phyloP scores from a whole-genome alignment of 495 filamentous ascomycete species.

The Penicillium pulvis region DNA sequence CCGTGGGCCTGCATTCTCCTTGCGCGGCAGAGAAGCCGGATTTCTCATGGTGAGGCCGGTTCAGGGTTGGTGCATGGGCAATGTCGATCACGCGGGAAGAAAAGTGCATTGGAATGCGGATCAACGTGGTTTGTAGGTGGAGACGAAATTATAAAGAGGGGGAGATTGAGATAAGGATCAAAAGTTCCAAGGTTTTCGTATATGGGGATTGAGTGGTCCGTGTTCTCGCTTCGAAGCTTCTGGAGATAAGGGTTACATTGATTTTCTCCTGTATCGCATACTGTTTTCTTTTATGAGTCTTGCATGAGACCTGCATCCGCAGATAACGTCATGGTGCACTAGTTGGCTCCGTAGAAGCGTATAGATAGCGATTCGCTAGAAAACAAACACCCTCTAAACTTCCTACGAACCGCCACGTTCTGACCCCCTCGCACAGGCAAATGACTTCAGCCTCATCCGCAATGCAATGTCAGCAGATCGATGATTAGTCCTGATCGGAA shows the following conservation, averaged over 20 bases:
- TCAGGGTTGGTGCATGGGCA: conserved; percentile 6
- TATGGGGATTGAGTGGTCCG: not conserved
- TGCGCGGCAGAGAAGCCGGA: not conserved
- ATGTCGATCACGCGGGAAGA: conserved; percentile 47
- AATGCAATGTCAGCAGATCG: not conserved
- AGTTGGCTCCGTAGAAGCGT: not conserved
- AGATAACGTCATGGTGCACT: conserved; percentile 1
- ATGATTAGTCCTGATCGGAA: not conserved
- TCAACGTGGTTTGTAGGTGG: conserved; percentile 26
- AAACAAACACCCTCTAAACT: not conserved
- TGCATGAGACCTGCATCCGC: not conserved
- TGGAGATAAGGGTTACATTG: not conserved
- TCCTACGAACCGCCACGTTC: conserved; percentile 1
- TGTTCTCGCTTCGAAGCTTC: not conserved
- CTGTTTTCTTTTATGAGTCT: not conserved
- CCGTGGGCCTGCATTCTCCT: not conserved
- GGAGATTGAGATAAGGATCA: conserved; percentile 4
- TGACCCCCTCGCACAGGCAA: not conserved
- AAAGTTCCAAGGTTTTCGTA: not conserved
- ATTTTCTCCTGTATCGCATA: not conserved
- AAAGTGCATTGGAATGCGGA: conserved; percentile 31
- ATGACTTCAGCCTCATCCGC: conserved; percentile 11
- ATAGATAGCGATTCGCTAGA: no score
- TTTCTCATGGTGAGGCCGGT: not conserved
- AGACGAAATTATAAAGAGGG: conserved; percentile 7